A percentile compares a stretch with the other conserved stretches of the same genome.
Conservation (phyloP, 768 basidiomycete species). For the Mycena capillaripes region DNA sequence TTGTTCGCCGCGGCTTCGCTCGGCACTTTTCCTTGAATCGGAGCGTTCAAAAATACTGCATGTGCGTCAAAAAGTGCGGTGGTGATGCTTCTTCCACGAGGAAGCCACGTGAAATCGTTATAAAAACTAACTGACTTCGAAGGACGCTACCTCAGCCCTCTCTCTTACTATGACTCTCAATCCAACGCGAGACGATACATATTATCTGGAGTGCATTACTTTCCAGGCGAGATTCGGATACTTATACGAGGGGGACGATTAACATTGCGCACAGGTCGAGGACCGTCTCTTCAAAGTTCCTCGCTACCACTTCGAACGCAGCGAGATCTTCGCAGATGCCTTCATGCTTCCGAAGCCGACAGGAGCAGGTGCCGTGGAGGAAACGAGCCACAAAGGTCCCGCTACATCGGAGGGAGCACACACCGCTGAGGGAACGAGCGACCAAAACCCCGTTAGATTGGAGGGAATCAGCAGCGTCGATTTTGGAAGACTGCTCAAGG, state of each 20-base stretch:
- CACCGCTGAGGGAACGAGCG: constrained; percentile 43
- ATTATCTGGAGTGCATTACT: neutral
- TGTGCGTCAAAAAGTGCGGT: too few relatives aligned
- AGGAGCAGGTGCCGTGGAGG: constrained; percentile 40
- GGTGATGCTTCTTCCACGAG: too few relatives aligned
- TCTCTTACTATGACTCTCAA: too few relatives aligned
- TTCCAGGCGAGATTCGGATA: neutral
- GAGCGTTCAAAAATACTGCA: too few relatives aligned
- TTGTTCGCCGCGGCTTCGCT: too few relatives aligned
- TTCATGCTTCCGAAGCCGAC: constrained; percentile 49
- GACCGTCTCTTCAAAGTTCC: constrained; percentile 56
- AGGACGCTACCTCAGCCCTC: too few relatives aligned
- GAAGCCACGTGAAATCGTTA: too few relatives aligned
- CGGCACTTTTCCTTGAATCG: too few relatives aligned
- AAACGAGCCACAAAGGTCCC: constrained; percentile 45
- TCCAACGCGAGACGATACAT: neutral
- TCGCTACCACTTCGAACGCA: constrained; percentile 49
- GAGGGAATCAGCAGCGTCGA: constrained; percentile 43
- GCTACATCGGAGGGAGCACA: constrained; percentile 40
- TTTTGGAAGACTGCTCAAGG: constrained; percentile 41
- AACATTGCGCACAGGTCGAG: constrained; percentile 49
- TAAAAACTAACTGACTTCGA: too few relatives aligned
- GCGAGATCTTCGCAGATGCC: constrained; percentile 50
- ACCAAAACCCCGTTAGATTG: constrained; percentile 45
- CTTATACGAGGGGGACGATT: neutral